Conservation (phyloP, 176 grass and related monocot genomes). For the Hsuehochloa calcarea region DNA sequence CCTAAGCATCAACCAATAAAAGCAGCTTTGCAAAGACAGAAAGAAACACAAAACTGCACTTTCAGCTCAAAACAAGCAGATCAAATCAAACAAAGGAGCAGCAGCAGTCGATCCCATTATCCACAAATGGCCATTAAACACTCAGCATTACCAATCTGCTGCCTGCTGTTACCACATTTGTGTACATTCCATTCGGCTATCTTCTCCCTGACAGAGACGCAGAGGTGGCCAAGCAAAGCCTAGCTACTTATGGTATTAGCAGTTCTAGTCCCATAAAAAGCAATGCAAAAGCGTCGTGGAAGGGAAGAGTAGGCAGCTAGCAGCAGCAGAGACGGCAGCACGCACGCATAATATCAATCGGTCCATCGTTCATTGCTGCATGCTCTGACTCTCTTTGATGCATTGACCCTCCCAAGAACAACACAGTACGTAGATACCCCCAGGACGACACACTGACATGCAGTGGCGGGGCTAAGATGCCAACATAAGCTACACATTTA, state of each 20-base stretch:
- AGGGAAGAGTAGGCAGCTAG: conserved; percentile 10
- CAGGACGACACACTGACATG: conserved; percentile 12
- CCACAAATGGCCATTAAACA: not conserved
- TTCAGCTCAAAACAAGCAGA: not conserved
- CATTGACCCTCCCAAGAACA: conserved; percentile 13
- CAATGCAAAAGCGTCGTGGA: conserved; percentile 53
- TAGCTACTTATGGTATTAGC: conserved; percentile 47
- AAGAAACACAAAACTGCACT: not conserved
- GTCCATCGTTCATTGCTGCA: not conserved
- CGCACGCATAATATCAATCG: conserved; percentile 6
- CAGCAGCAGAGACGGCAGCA: not conserved
- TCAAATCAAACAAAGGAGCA: not conserved
- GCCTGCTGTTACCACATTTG: not conserved
- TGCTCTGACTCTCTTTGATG: not conserved
- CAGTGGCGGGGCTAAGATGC: too few relatives aligned
- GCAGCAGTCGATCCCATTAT: not conserved
- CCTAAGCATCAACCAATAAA: not conserved
- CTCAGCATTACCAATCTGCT: not conserved
- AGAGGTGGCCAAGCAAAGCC: conserved; percentile 34
- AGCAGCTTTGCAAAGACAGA: not conserved
- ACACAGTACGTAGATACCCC: conserved; percentile 50
- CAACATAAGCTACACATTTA: too few relatives aligned
- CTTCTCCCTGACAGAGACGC: not conserved
- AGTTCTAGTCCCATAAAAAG: conserved; percentile 63
- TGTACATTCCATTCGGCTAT: conserved; percentile 13